phyloP scores from a whole-genome alignment of 768 basidiomycete genomes.

The Lactarius quietus region DNA sequence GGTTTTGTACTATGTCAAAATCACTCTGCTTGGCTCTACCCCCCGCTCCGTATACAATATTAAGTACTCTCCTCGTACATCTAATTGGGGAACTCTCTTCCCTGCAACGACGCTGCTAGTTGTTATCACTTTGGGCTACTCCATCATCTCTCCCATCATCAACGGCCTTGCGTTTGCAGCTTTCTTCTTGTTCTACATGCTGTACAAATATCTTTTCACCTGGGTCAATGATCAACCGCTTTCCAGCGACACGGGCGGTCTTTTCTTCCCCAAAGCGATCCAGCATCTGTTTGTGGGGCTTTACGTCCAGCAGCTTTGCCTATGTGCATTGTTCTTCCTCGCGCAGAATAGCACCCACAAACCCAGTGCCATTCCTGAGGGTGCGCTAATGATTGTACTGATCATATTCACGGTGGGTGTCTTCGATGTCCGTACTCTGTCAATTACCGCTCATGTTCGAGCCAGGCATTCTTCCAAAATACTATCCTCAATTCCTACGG shows the following conservation, averaged over 20 bases:
- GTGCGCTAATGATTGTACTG: constrained; percentile 78
- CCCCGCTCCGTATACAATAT: constrained; percentile 81
- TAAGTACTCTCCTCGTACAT: constrained; percentile 66
- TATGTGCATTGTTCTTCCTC: constrained; percentile 90
- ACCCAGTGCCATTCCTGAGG: constrained; percentile 65
- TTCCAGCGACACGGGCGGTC: constrained; percentile 77
- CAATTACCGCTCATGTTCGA: constrained; percentile 1
- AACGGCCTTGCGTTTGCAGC: constrained; percentile 81
- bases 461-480: constrained; percentile 65
- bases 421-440: not conserved
- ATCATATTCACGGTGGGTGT: constrained; percentile 75
- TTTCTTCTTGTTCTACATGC: constrained; percentile 78
- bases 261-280: constrained; percentile 94
- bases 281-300: constrained; percentile 91
- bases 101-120: constrained; percentile 71
- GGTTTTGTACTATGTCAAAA: constrained; percentile 85
- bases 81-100: constrained; percentile 76
- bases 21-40: constrained; percentile 83
- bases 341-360: constrained; percentile 51
- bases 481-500: constrained; percentile 76
- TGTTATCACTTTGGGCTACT: constrained; percentile 81
- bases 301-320: constrained; percentile 86
- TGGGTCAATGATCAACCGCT: constrained; percentile 65
- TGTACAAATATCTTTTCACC: constrained; percentile 58
- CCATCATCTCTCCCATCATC: constrained; percentile 89